phyloP scores from a whole-genome alignment of 805 yeast genomes.

The Candida suzukii region DNA sequence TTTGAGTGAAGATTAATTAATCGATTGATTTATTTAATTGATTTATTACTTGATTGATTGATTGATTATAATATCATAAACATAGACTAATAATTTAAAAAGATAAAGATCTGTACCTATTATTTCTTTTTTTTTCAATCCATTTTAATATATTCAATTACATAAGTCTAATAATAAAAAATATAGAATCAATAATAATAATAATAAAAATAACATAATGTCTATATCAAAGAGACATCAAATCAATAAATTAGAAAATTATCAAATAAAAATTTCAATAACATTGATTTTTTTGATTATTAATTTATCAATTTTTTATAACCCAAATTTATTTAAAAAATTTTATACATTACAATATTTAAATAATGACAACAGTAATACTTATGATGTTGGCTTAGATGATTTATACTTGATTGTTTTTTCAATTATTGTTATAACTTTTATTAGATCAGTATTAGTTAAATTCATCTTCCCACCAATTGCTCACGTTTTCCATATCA shows the following conservation, averaged over 20 bases:
- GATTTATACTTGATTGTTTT: slow-evolving; percentile 48
- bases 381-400: slow-evolving; percentile 49
- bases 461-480: slow-evolving; percentile 49
- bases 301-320: slow-evolving; percentile 8
- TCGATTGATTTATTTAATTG: too few species aligned
- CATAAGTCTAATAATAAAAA: too few species aligned
- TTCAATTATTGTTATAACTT: slow-evolving; percentile 49
- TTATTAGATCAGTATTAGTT: slow-evolving; percentile 57
- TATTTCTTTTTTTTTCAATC: too few species aligned
- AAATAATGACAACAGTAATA: slow-evolving; percentile 12
- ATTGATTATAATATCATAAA: too few species aligned
- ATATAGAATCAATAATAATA: too few species aligned
- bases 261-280: slow-evolving; percentile 13
- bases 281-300: slow-evolving; percentile 10
- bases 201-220: not conserved
- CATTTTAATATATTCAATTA: too few species aligned
- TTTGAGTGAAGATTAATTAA: too few species aligned
- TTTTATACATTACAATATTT: slow-evolving; percentile 35
- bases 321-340: slow-evolving; percentile 23
- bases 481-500: slow-evolving; percentile 40
- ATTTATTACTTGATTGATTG: too few species aligned
- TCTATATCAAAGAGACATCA: not conserved
- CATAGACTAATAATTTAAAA: too few species aligned
- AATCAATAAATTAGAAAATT: slow-evolving; percentile 7
- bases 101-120: too few species aligned